phyloP scores from a whole-genome alignment of 1,284 basidiomycete species.

The Papiliotrema nemorosa region DNA sequence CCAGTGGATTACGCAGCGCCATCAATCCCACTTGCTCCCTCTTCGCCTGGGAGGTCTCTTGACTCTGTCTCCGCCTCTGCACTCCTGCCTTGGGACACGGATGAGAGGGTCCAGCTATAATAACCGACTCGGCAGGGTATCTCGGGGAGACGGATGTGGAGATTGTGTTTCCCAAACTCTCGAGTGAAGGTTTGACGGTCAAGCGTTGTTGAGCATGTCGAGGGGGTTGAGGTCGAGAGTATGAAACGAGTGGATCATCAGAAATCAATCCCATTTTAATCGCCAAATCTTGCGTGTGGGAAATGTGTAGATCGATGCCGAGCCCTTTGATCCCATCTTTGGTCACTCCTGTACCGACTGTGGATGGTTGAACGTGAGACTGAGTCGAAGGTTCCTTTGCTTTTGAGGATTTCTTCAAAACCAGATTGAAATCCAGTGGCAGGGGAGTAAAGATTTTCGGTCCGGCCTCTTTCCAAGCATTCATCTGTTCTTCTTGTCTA shows the following conservation, averaged over 20 bases:
- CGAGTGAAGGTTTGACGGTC: not conserved
- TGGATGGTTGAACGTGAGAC: not conserved
- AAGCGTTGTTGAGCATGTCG: not conserved
- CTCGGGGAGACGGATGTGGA: no score
- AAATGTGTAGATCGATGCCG: slow-evolving; percentile 1
- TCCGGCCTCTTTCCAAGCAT: slow-evolving; percentile 2
- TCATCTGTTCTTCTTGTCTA: not conserved
- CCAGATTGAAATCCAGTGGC: slow-evolving; percentile 2
- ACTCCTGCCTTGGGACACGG: not conserved
- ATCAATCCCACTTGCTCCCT: not conserved
- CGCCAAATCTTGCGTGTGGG: not conserved
- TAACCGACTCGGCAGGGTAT: no score
- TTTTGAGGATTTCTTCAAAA: not conserved
- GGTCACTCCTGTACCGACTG: not conserved
- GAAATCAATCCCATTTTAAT: slow-evolving; percentile 1
- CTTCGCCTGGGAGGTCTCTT: not conserved
- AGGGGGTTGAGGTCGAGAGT: not conserved
- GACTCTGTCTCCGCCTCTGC: not conserved
- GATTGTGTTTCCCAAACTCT: not conserved
- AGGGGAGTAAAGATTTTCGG: not conserved
- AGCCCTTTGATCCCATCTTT: not conserved
- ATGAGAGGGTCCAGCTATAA: not conserved
- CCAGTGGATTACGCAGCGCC: not conserved
- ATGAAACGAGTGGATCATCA: not conserved
- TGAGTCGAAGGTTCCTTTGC: not conserved